Evolutionary conservation across 2,329 filamentous ascomycete species (phyloP).

Genomic region (Emericellopsis cladophorae): DNA sequence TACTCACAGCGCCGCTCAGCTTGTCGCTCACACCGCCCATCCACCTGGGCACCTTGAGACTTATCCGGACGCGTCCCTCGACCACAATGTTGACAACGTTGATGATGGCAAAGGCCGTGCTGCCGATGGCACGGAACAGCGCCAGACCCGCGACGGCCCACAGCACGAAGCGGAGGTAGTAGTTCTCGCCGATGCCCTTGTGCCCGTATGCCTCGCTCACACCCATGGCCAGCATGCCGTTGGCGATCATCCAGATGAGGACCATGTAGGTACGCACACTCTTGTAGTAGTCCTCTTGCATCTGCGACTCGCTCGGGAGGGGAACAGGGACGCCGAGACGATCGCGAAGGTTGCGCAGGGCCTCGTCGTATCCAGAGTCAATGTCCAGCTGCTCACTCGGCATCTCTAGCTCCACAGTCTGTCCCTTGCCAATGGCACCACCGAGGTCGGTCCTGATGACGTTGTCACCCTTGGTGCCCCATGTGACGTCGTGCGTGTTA

Average conservation of each 20-base stretch:
- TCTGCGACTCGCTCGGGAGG: slow-evolving; percentile 57
- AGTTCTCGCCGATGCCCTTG: slow-evolving; percentile 63
- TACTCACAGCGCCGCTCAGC: slow-evolving; percentile 35
- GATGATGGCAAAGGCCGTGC: slow-evolving; percentile 68
- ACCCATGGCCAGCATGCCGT: slow-evolving; percentile 86
- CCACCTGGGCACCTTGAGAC: slow-evolving; percentile 40
- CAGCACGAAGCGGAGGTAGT: slow-evolving; percentile 85
- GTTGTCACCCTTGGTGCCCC: slow-evolving; percentile 98
- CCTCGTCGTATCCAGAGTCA: slow-evolving; percentile 93
- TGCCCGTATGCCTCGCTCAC: slow-evolving; percentile 75
- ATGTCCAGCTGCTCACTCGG: slow-evolving; percentile 96
- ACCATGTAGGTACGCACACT: slow-evolving; percentile 98
- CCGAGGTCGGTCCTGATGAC: slow-evolving; percentile 87
- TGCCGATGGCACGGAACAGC: slow-evolving; percentile 76
- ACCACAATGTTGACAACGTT: slow-evolving; percentile 75
- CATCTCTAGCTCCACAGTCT: slow-evolving; percentile 92
- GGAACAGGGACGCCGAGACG: slow-evolving; percentile 65
- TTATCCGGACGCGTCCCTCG: slow-evolving; percentile 63
- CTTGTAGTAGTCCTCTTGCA: slow-evolving; percentile 98
- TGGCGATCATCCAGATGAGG: slow-evolving; percentile 83
- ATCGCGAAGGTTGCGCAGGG: slow-evolving; percentile 88
- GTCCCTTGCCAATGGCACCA: slow-evolving; percentile 64
- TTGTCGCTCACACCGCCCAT: slow-evolving; percentile 27
- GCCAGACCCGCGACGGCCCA: slow-evolving; percentile 84
- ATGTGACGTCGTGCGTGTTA: slow-evolving; percentile 97